Conservation (phyloP, 2,329 filamentous ascomycete genomes). For the Kalmusia sp. region DNA sequence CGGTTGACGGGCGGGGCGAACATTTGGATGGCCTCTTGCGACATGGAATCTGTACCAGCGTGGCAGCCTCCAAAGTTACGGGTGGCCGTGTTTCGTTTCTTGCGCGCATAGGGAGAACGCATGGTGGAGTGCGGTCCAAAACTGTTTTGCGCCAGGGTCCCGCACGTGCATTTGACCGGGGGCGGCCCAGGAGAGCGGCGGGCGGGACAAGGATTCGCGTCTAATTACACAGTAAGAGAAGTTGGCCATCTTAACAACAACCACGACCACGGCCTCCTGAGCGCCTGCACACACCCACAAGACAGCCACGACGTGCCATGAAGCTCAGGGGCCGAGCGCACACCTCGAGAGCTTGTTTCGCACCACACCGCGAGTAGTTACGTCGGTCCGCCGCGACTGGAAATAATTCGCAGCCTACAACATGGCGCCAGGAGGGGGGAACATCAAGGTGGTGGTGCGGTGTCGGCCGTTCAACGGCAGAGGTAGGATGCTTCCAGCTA, state of each 20-base stretch:
- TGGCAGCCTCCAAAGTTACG: background rate
- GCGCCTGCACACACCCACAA: constrained; percentile 9
- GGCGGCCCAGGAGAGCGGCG: constrained; percentile 13
- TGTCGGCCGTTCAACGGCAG: constrained; percentile 93
- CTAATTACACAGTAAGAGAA: constrained; percentile 30
- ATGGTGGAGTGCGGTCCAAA: no score
- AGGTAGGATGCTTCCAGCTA: constrained; percentile 64
- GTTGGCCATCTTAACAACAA: constrained; percentile 29
- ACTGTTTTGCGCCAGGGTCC: constrained; percentile 10
- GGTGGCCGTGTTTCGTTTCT: background rate
- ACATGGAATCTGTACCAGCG: background rate
- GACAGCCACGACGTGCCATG: constrained; percentile 33
- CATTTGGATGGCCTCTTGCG: constrained; percentile 48
- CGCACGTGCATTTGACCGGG: constrained; percentile 13
- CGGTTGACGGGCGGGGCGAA: constrained; percentile 84
- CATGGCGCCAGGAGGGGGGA: constrained; percentile 83
- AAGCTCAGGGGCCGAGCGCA: constrained; percentile 32
- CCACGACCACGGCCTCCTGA: constrained; percentile 32
- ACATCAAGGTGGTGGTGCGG: constrained; percentile 99
- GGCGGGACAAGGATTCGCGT: constrained; percentile 35
- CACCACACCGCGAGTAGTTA: constrained; percentile 13
- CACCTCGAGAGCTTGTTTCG: constrained; percentile 22
- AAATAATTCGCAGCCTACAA: constrained; percentile 16
- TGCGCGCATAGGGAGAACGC: background rate
- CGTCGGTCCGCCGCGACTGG: background rate